Evolutionary conservation across 2,329 filamentous ascomycete genomes (phyloP).

Genomic region (Ophiosphaerella narmari): DNA sequence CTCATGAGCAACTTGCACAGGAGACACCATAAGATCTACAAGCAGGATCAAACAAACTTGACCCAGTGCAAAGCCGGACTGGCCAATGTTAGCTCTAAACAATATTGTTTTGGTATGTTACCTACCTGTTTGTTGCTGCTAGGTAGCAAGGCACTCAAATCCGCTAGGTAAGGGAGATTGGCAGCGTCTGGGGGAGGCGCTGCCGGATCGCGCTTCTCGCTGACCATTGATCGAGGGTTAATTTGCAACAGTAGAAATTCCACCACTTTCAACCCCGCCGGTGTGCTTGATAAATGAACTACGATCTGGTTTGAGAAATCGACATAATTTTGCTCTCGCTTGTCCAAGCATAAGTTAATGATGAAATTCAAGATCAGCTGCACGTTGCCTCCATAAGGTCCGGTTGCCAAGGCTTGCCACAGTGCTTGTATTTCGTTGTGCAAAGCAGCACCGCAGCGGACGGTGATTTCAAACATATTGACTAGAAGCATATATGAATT

Average conservation of each 20-base stretch:
- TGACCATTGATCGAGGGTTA: conserved; percentile 94
- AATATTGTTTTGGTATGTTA: neutral
- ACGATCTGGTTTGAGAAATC: conserved; percentile 98
- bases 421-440: conserved; percentile 97
- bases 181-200: conserved; percentile 70
- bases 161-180: conserved; percentile 85
- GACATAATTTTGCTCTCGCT: conserved; percentile 96
- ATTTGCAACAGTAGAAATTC: conserved; percentile 93
- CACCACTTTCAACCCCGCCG: conserved; percentile 84
- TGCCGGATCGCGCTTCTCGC: conserved; percentile 67
- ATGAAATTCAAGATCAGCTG: conserved; percentile 95
- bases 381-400: conserved; percentile 90
- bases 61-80: conserved; percentile 84
- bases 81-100: conserved; percentile 19
- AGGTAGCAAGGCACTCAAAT: conserved; percentile 33
- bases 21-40: conserved; percentile 94
- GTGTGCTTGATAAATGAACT: conserved; percentile 89
- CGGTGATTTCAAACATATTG: conserved; percentile 95
- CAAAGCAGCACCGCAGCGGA: conserved; percentile 82
- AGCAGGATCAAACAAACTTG: conserved; percentile 91
- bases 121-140: conserved; percentile 39
- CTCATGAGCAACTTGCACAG: conserved; percentile 77
- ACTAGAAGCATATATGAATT: conserved; percentile 93
- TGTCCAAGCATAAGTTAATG: conserved; percentile 88
- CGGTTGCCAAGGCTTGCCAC: conserved; percentile 94